A percentile compares a stretch with the other conserved stretches of the same genome.
Evolutionary conservation across 2,329 filamentous ascomycete genomes (phyloP).

Genomic region (Cladosporium phlei): DNA sequence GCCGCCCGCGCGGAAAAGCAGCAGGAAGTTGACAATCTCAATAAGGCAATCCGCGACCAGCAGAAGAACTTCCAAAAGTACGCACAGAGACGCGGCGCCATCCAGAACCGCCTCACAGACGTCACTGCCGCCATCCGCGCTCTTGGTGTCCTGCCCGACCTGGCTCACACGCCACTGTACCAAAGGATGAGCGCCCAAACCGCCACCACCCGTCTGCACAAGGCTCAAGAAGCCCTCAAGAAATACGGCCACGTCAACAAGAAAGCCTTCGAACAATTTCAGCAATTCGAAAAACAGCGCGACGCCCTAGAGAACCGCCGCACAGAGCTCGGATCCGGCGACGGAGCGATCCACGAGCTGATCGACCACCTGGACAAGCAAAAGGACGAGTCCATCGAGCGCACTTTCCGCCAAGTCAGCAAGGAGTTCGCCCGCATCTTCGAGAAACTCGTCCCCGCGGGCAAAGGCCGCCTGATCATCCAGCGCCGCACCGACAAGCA

Average conservation of each 20-base stretch:
- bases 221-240: conserved; percentile 87
- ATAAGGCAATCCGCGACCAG: conserved; percentile 72
- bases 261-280: conserved; percentile 98
- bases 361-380: conserved; percentile 88
- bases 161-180: conserved; percentile 81
- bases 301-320: conserved; percentile 80
- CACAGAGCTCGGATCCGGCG: conserved; percentile 79
- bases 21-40: conserved; percentile 68
- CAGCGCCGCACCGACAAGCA: conserved; percentile 79
- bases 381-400: conserved; percentile 96
- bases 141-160: conserved; percentile 85
- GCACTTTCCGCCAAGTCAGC: conserved; percentile 96
- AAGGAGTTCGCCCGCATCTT: conserved; percentile 91
- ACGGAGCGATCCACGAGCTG: conserved; percentile 83
- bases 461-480: conserved; percentile 85
- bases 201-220: conserved; percentile 66
- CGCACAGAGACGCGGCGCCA: conserved; percentile 77
- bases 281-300: conserved; percentile 89
- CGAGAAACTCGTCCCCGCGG: conserved; percentile 88
- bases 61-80: conserved; percentile 90
- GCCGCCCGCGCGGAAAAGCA: conserved; percentile 59
- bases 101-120: conserved; percentile 72
- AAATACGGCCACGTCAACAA: conserved; percentile 99
- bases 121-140: conserved; percentile 86
- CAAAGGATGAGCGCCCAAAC: conserved; percentile 72